Conservation (phyloP, 2,329 filamentous ascomycete species). For the Penicillium sp. region DNA sequence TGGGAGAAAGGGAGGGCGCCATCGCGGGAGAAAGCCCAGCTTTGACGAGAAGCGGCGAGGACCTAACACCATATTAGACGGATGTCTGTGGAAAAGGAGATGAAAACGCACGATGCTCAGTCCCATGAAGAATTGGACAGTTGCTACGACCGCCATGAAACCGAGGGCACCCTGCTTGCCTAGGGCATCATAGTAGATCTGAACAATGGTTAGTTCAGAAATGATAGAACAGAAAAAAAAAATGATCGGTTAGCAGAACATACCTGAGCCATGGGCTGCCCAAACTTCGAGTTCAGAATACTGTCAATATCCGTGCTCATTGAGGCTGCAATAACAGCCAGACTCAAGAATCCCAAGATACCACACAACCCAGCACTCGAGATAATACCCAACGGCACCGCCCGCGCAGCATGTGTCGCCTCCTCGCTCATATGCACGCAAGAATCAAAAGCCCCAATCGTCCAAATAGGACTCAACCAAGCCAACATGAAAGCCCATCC, state of each 20-base stretch:
- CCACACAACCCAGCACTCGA: slow-evolving; percentile 27
- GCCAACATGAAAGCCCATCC: slow-evolving; percentile 60
- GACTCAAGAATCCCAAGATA: slow-evolving; percentile 58
- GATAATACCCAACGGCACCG: slow-evolving; percentile 43
- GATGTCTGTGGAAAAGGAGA: not conserved
- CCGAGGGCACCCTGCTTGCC: slow-evolving; percentile 59
- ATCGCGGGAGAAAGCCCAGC: slow-evolving; percentile 62
- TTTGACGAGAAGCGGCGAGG: slow-evolving; percentile 58
- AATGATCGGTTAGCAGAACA: not conserved
- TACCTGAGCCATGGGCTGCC: slow-evolving; percentile 58
- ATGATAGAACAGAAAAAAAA: not conserved
- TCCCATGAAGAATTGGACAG: slow-evolving; percentile 63
- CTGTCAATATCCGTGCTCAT: slow-evolving; percentile 54
- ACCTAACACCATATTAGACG: slow-evolving; percentile 27
- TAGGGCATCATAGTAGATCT: slow-evolving; percentile 61
- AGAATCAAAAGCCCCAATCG: slow-evolving; percentile 53
- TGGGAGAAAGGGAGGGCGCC: slow-evolving; percentile 58
- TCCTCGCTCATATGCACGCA: slow-evolving; percentile 63
- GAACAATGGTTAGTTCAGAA: not conserved
- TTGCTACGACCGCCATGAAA: slow-evolving; percentile 58
- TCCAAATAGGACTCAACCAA: slow-evolving; percentile 64
- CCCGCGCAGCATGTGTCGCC: slow-evolving; percentile 58
- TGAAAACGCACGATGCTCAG: slow-evolving; percentile 46
- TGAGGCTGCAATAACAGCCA: slow-evolving; percentile 58
- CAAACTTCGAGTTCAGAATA: slow-evolving; percentile 51